Base-by-base conservation (phyloP, 768 basidiomycete species). In the Cyclocybe cylindracea region DNA sequence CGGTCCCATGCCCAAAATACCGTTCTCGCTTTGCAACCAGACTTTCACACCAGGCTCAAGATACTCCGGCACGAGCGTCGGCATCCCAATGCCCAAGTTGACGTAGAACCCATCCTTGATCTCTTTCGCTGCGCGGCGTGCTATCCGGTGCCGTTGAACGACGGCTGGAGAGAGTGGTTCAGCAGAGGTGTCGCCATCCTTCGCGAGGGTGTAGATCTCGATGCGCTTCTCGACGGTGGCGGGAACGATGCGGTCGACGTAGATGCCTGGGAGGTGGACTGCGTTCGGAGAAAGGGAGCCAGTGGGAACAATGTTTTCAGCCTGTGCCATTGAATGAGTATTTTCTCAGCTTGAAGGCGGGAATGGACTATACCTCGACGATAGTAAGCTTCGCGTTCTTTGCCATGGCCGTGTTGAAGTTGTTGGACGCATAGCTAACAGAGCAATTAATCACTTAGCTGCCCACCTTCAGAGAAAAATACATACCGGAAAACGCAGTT, bases 1-100 rank as follows among this genome's bases (percentile, higher is more conserved):
- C n/a, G 92, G 92, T 0, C 89, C 89, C 90, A 89, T 89, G 42
- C 91, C 91, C 51, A 94, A 74, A 53, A 94, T 86, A 33, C 92
- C 92, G 55, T 94, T 94, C 75, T 94, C 92, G 64, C 90, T 92
- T 68, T 94, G 92, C 64, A 91, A 61, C 89, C 89, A 93, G n/a
- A 94, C 91, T 45, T 78, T 79, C 8, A 92, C 84, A 47, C 82
- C 86, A 51, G 83, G 77, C 42, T 82, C 81, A 39, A 93, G 67
- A 67, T 87, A 84, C 61, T 90, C 89, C 0, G 92, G 89, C 16
- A 93, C 88, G 9, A 94, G 80, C 5, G 91, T 94, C 31, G 91
- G 92, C 84, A 94, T 94, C 19, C 92, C 92, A 58, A 94, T 92
- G 29, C 92, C 92, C 50, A 94, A 73, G 57, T 94, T 94, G 54